Evolutionary conservation across 2,329 filamentous ascomycete genomes (phyloP).

Genomic region (Penicillium griseofulvum): DNA sequence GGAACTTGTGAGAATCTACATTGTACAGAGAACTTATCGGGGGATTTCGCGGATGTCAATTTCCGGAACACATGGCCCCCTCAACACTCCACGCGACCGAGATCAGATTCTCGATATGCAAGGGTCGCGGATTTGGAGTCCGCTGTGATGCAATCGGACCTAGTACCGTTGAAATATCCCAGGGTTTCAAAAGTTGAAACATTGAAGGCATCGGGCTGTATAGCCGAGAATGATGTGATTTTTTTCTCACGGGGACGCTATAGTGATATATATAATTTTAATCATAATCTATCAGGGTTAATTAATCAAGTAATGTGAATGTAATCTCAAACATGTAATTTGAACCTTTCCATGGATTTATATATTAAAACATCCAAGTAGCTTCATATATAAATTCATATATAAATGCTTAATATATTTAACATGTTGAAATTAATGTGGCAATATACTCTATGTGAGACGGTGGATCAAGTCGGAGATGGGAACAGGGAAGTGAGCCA

Average conservation of each 20-base stretch:
- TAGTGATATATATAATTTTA: not conserved
- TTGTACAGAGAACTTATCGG: not conserved
- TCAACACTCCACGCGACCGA: constrained; percentile 3
- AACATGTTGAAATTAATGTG: not conserved
- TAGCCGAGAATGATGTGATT: not conserved
- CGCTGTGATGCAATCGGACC: constrained; percentile 1
- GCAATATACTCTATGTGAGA: constrained; percentile 22
- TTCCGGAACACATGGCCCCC: not conserved
- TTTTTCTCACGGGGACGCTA: not conserved
- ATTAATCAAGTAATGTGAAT: not conserved
- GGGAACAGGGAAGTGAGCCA: constrained; percentile 19
- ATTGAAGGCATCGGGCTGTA: not conserved
- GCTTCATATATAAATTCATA: no score
- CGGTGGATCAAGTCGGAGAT: constrained; percentile 19
- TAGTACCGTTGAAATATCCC: not conserved
- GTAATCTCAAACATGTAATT: not conserved
- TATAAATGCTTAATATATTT: no score
- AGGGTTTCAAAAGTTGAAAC: not conserved
- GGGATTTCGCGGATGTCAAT: not conserved
- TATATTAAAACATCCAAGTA: not conserved
- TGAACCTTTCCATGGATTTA: not conserved
- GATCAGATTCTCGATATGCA: constrained; percentile 2
- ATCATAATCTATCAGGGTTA: not conserved
- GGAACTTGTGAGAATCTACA: not conserved
- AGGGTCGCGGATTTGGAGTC: constrained; percentile 2